These are phyloP conservation scores for Starmera caribaea DNA, from an alignment of 805 yeast genomes.

Conservation along the genomic window DNA sequence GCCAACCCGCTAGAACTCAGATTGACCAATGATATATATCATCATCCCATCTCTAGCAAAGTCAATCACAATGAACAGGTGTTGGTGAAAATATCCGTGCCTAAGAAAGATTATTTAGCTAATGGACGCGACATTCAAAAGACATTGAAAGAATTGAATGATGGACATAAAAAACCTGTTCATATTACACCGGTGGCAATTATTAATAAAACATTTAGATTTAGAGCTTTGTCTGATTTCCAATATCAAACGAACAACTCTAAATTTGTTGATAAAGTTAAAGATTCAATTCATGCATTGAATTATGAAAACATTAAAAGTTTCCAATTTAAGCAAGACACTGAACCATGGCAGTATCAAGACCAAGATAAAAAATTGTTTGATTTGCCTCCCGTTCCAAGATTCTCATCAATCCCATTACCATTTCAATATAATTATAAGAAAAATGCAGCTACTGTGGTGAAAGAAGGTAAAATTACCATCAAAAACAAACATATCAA, in stretches of 20 bases:
- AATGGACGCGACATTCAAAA: slow-evolving; percentile 33
- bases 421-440: slow-evolving; percentile 75
- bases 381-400: slow-evolving; percentile 79
- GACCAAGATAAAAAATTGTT: slow-evolving; percentile 17
- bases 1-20: slow-evolving; percentile 29
- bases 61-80: slow-evolving; percentile 45
- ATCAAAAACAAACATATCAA: slow-evolving; percentile 35
- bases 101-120: slow-evolving; percentile 38
- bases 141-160: slow-evolving; percentile 24
- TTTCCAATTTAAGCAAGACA: slow-evolving; percentile 26
- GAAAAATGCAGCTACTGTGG: slow-evolving; percentile 51
- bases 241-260: slow-evolving; percentile 61
- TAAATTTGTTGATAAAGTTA: slow-evolving; percentile 31
- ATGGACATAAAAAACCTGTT: slow-evolving; percentile 25
- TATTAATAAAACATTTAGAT: slow-evolving; percentile 58
- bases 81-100: slow-evolving; percentile 48
- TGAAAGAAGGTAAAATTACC: slow-evolving; percentile 38
- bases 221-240: slow-evolving; percentile 83
- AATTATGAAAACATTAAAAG: slow-evolving; percentile 30
- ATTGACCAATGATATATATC: slow-evolving; percentile 27
- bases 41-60: slow-evolving; percentile 58
- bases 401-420: slow-evolving; percentile 63
- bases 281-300: slow-evolving; percentile 31
- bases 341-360: slow-evolving; percentile 25
- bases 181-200: slow-evolving; percentile 55